Evolutionary conservation across 345 rosid genomes (phyloP).

Genomic region (Pseudoturritis turrita): DNA sequence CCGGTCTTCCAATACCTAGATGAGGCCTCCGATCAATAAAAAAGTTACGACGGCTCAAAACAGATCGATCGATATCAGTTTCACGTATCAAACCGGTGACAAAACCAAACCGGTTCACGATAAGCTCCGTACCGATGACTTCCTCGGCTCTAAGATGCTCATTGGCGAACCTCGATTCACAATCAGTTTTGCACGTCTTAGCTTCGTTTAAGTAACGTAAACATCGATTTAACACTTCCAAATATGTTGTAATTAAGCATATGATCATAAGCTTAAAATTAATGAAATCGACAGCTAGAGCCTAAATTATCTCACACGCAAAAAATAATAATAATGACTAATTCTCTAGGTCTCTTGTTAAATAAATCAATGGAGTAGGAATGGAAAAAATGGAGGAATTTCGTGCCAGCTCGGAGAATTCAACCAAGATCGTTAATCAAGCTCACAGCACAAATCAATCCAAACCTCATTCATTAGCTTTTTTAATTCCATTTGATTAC

Average conservation of each 20-base stretch:
- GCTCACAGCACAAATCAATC: no score
- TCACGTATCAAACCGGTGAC: constrained; percentile 69
- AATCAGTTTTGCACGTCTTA: no score
- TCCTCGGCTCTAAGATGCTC: constrained; percentile 55
- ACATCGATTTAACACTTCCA: background rate
- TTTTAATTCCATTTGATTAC: no score
- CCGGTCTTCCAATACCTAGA: constrained; percentile 53
- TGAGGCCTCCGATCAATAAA: constrained; percentile 43
- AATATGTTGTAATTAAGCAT: background rate
- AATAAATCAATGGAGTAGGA: no score
- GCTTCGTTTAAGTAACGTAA: background rate
- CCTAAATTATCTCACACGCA: no score
- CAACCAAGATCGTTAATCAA: no score
- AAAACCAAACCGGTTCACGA: constrained; percentile 45
- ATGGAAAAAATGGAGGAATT: no score
- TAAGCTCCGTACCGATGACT: constrained; percentile 61
- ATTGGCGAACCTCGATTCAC: constrained; percentile 54
- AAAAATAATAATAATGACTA: no score
- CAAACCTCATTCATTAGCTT: no score
- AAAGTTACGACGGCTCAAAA: constrained; percentile 39
- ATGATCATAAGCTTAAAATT: background rate
- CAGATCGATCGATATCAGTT: constrained; percentile 41
- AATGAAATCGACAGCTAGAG: no score
- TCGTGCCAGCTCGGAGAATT: no score
- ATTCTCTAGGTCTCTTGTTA: no score